Evolutionary conservation across 257 asterid species (phyloP).

Genomic region (Cinchona pubescens): DNA sequence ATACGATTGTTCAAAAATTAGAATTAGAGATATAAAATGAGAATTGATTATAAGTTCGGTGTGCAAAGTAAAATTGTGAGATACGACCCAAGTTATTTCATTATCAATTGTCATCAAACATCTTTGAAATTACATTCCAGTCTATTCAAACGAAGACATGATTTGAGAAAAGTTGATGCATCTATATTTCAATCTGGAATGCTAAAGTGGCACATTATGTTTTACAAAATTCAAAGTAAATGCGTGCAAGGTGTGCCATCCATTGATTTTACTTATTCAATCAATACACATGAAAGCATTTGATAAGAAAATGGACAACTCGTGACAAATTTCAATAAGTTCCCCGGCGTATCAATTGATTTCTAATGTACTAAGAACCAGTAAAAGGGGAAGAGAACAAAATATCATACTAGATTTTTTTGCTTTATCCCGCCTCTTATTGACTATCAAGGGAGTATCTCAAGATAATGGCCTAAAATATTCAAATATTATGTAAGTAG

Average conservation of each 20-base stretch:
- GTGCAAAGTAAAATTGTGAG: no score
- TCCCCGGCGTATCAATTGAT: not conserved
- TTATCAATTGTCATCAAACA: not conserved
- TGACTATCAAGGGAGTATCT: no score
- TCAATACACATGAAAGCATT: not conserved
- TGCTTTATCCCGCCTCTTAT: no score
- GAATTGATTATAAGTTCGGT: no score
- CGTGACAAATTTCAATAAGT: not conserved
- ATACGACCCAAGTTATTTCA: not conserved
- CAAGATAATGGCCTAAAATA: no score
- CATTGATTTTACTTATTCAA: not conserved
- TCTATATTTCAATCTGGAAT: not conserved
- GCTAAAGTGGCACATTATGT: not conserved
- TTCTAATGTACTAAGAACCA: no score
- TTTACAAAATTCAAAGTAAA: not conserved
- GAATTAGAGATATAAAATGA: no score
- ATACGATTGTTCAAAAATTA: no score
- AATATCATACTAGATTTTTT: no score
- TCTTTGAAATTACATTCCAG: not conserved
- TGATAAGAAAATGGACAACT: not conserved
- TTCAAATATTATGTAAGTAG: no score
- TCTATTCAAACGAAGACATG: not conserved
- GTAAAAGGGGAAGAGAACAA: no score
- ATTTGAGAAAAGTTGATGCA: not conserved
- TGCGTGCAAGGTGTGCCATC: not conserved